A percentile compares a stretch with the other conserved stretches of the same genome.
Conservation (phyloP, 164 flowering plant species). For the Piper longum region DNA sequence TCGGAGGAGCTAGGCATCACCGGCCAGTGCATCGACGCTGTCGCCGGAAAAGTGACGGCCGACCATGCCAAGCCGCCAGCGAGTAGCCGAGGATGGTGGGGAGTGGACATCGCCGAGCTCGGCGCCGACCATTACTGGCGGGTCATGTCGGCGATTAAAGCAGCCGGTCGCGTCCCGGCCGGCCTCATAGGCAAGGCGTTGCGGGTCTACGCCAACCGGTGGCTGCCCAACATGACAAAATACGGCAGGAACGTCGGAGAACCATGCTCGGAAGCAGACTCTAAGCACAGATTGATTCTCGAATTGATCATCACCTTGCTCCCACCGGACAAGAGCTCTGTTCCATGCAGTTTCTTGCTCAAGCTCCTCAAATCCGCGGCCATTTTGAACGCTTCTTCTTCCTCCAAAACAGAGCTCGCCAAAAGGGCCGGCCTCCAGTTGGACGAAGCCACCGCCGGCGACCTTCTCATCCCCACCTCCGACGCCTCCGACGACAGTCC, state of each 20-base stretch:
- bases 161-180: constrained; percentile 45
- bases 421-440: constrained; percentile 69
- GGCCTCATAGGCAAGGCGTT: constrained; percentile 68
- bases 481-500: constrained; percentile 26
- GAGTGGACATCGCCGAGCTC: constrained; percentile 72
- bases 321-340: constrained; percentile 71
- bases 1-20: constrained; percentile 81
- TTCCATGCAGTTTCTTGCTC: constrained; percentile 63
- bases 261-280: constrained; percentile 19
- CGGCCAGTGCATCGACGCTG: constrained; percentile 66
- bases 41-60: constrained; percentile 34
- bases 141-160: constrained; percentile 62
- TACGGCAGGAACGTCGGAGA: constrained; percentile 21
- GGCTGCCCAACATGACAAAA: constrained; percentile 62
- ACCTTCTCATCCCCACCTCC: constrained; percentile 63
- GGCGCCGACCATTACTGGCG: constrained; percentile 75
- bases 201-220: constrained; percentile 59
- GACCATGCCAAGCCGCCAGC: constrained; percentile 40
- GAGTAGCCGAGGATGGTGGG: constrained; percentile 64
- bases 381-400: constrained; percentile 53
- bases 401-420: constrained; percentile 69
- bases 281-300: constrained; percentile 50
- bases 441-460: constrained; percentile 71
- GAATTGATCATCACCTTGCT: constrained; percentile 83
- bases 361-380: constrained; percentile 72